phyloP scores from a whole-genome alignment of 1,284 basidiomycete species.

The Leccinum insigne region DNA sequence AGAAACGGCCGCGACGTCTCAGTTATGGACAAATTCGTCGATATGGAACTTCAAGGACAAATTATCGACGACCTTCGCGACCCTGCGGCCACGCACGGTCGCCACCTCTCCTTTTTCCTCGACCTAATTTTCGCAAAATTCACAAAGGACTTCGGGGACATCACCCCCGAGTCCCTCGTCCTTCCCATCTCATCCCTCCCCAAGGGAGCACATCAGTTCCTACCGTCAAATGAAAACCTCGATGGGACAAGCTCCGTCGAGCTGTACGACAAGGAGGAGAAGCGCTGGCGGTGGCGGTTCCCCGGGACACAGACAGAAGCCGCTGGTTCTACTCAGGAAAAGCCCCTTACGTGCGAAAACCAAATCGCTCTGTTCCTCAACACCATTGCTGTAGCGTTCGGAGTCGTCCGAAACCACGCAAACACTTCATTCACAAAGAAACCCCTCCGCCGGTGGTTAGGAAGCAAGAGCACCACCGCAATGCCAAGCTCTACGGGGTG shows the following conservation, averaged over 20 bases:
- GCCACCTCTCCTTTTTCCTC: background rate
- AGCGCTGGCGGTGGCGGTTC: background rate
- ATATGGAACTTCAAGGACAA: background rate
- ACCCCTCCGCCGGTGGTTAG: background rate
- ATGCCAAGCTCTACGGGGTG: background rate
- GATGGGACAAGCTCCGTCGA: background rate
- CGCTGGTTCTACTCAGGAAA: background rate
- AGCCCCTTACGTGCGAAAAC: background rate
- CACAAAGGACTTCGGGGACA: background rate
- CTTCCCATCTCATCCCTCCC: background rate
- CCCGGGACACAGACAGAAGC: background rate
- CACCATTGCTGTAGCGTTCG: background rate
- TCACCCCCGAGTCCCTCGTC: background rate
- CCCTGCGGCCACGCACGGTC: background rate
- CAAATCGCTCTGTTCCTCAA: background rate
- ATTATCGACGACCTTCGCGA: background rate
- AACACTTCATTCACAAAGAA: background rate
- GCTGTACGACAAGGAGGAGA: background rate
- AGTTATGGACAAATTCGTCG: background rate
- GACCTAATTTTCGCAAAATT: background rate
- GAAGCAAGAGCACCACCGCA: background rate
- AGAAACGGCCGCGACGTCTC: background rate
- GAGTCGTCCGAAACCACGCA: background rate
- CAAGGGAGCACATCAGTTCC: background rate
- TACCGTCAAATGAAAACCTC: background rate